phyloP scores from a whole-genome alignment of 345 rosid genomes.

The Boechera retrofracta region DNA sequence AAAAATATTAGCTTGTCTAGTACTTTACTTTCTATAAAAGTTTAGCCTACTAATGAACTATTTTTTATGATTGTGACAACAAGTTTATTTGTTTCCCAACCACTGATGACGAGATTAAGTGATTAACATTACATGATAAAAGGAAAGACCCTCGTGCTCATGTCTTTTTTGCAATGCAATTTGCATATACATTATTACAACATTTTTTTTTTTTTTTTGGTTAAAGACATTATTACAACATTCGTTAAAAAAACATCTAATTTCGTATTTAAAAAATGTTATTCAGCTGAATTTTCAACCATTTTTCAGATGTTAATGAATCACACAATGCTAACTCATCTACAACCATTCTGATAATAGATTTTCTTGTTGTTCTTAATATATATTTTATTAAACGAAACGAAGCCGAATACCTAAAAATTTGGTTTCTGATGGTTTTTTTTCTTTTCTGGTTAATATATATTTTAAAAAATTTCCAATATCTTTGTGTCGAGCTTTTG shows the following conservation, averaged over 20 bases:
- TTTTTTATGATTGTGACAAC: conserved; percentile 21
- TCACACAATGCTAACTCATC: neutral
- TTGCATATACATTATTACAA: neutral
- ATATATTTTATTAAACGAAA: neutral
- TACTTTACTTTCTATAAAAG: conserved; percentile 19
- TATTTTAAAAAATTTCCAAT: neutral
- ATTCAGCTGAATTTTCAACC: neutral
- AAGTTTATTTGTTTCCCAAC: neutral
- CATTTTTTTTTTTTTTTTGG: too few relatives aligned
- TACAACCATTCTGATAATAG: neutral
- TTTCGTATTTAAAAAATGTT: neutral
- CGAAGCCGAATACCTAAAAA: neutral
- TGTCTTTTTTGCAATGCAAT: neutral
- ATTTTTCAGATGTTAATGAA: neutral
- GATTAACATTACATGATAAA: neutral
- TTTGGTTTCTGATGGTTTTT: conserved; percentile 7
- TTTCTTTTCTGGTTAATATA: neutral
- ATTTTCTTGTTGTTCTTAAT: neutral
- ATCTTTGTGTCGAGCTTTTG: neutral
- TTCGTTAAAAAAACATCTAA: neutral
- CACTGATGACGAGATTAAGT: neutral
- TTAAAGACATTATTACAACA: neutral
- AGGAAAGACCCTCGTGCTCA: neutral
- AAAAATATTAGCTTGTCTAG: conserved; percentile 2
- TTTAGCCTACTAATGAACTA: conserved; percentile 15